phyloP scores from a whole-genome alignment of 2,329 filamentous ascomycete species.

The Trichophyton rubrum region DNA sequence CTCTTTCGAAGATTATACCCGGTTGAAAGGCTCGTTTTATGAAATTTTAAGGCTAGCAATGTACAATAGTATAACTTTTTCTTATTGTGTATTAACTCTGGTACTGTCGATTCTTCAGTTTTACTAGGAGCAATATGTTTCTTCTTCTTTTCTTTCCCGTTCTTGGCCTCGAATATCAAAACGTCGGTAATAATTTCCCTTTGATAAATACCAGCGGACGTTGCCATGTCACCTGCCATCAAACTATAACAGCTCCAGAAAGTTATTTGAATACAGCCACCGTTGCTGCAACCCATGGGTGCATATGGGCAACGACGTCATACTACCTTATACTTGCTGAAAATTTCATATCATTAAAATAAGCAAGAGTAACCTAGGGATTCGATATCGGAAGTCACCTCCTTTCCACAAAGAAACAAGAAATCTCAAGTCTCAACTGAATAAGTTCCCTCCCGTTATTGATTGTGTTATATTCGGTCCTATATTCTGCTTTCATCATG shows the following conservation, averaged over 20 bases:
- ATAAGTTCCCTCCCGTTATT: neutral
- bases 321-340: neutral
- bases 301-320: neutral
- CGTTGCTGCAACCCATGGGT: neutral
- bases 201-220: too few species aligned
- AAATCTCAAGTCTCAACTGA: neutral
- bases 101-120: neutral
- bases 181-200: too few species aligned
- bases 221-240: neutral
- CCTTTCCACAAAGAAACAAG: neutral
- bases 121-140: too few species aligned
- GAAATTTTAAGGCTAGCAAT: neutral
- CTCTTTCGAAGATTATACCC: neutral
- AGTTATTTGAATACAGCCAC: neutral
- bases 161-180: neutral
- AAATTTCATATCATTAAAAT: neutral
- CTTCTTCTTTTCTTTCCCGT: too few species aligned
- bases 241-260: neutral
- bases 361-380: neutral
- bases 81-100: neutral
- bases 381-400: neutral
- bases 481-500: neutral
- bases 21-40: neutral
- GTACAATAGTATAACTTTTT: neutral
- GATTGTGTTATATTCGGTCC: too few species aligned